Percentiles rank a stretch among this genome's conserved stretches.
Evolutionary conservation across 805 yeast species (phyloP).

Genomic region (Nakazawaea wickerhamii): DNA sequence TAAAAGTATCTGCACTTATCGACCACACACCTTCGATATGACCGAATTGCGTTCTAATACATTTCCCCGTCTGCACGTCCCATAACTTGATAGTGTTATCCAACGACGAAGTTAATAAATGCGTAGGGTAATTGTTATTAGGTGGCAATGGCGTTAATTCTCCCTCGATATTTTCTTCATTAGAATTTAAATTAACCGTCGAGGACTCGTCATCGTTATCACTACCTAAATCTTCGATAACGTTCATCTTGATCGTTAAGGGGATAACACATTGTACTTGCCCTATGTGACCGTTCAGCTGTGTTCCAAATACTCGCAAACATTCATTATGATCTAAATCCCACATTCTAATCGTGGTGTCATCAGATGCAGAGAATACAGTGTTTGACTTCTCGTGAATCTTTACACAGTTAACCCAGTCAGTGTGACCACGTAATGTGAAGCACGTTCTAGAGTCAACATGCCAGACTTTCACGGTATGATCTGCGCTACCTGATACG

Average conservation of each 20-base stretch:
- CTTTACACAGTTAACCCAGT: slow-evolving; percentile 87
- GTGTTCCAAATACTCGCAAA: slow-evolving; percentile 60
- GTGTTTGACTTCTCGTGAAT: slow-evolving; percentile 76
- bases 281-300: slow-evolving; percentile 74
- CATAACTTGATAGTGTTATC: slow-evolving; percentile 92
- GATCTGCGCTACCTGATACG: slow-evolving; percentile 91
- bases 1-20: slow-evolving; percentile 90
- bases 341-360: slow-evolving; percentile 93
- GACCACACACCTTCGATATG: slow-evolving; percentile 99
- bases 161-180: slow-evolving; percentile 7
- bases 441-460: slow-evolving; percentile 89
- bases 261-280: slow-evolving; percentile 94
- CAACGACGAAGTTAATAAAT: slow-evolving; percentile 77
- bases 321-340: slow-evolving; percentile 78
- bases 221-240: slow-evolving; percentile 43
- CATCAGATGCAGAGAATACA: slow-evolving; percentile 85
- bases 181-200: slow-evolving; percentile 12
- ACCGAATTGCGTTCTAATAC: slow-evolving; percentile 92
- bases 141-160: slow-evolving; percentile 9
- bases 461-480: slow-evolving; percentile 93
- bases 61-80: slow-evolving; percentile 83
- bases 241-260: slow-evolving; percentile 59
- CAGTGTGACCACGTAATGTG: slow-evolving; percentile 89
- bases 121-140: slow-evolving; percentile 59
- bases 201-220: slow-evolving; percentile 27